A percentile compares a stretch with the other conserved stretches of the same genome.
These are phyloP conservation scores for Solanum sparsipilum DNA, from an alignment of 257 asterid genomes.

Conservation along the genomic window DNA sequence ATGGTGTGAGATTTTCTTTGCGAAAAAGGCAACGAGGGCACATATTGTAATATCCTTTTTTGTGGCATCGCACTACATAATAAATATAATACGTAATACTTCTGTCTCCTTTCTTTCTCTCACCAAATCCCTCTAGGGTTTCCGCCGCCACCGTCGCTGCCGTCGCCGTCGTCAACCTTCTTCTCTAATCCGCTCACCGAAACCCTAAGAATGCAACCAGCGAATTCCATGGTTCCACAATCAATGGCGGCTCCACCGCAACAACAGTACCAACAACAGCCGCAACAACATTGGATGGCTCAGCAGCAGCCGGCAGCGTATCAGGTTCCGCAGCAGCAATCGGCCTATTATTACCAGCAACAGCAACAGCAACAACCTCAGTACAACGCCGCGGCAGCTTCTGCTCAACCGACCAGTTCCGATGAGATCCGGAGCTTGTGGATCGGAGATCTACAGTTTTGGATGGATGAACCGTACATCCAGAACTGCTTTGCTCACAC, in stretches of 20 bases:
- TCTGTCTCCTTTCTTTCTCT: neutral
- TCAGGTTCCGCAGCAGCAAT: slow-evolving; percentile 45
- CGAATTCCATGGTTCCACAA: slow-evolving; percentile 43
- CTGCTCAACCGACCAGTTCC: slow-evolving; percentile 27
- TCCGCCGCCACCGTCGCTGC: neutral
- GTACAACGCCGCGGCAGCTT: slow-evolving; percentile 25
- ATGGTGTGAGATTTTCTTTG: neutral
- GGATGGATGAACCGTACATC: slow-evolving; percentile 87
- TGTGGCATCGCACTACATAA: neutral
- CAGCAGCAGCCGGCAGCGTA: slow-evolving; percentile 38
- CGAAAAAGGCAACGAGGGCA: neutral
- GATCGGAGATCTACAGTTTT: slow-evolving; percentile 93
- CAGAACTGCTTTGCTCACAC: slow-evolving; percentile 35
- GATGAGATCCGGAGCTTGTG: slow-evolving; percentile 84
- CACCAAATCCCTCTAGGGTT: neutral
- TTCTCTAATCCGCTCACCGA: neutral
- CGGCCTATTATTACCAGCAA: slow-evolving; percentile 54
- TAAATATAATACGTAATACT: neutral
- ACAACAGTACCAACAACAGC: slow-evolving; percentile 37
- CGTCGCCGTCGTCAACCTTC: neutral
- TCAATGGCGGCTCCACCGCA: slow-evolving; percentile 33
- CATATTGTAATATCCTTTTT: neutral
- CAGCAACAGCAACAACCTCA: slow-evolving; percentile 33
- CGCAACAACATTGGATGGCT: slow-evolving; percentile 53
- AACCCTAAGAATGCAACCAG: slow-evolving; percentile 47